A percentile compares a stretch with the other conserved stretches of the same genome.
Conservation (phyloP, 2,329 filamentous ascomycete genomes). For the Didymosphaeria variabile region DNA sequence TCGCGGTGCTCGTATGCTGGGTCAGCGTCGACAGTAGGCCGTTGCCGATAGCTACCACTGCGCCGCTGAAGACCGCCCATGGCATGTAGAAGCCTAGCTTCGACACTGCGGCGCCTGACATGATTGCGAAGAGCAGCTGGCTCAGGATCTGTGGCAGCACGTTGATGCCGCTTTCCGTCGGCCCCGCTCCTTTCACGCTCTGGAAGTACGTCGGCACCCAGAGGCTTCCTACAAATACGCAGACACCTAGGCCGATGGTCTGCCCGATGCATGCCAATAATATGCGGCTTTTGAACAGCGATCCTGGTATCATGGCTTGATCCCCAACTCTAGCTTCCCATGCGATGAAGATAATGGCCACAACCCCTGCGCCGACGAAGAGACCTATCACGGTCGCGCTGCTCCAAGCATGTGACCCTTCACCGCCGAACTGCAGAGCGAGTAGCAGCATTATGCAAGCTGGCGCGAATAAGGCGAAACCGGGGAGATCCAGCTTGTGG, state of each 20-base stretch:
- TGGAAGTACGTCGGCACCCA: slow-evolving; percentile 54
- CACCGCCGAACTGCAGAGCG: slow-evolving; percentile 42
- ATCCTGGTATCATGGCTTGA: slow-evolving; percentile 41
- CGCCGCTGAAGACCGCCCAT: slow-evolving; percentile 38
- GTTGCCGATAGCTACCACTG: slow-evolving; percentile 49
- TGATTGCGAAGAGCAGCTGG: slow-evolving; percentile 31
- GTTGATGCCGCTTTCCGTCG: slow-evolving; percentile 51
- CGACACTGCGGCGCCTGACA: slow-evolving; percentile 31
- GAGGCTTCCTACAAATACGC: slow-evolving; percentile 26
- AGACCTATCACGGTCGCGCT: slow-evolving; percentile 42
- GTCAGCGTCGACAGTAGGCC: slow-evolving; percentile 54
- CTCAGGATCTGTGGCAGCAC: slow-evolving; percentile 49
- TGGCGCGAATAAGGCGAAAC: slow-evolving; percentile 26
- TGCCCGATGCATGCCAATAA: slow-evolving; percentile 35
- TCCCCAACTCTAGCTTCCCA: slow-evolving; percentile 47
- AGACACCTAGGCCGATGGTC: slow-evolving; percentile 18
- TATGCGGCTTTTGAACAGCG: slow-evolving; percentile 24
- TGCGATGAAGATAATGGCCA: slow-evolving; percentile 39
- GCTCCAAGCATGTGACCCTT: slow-evolving; percentile 41
- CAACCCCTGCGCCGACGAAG: slow-evolving; percentile 41
- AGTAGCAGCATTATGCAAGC: slow-evolving; percentile 19
- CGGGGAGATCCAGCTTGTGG: slow-evolving; percentile 26
- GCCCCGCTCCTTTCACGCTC: slow-evolving; percentile 45
- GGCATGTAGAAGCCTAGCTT: slow-evolving; percentile 40
- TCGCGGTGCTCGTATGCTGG: slow-evolving; percentile 36